Base-by-base conservation (phyloP, 2,329 filamentous ascomycete genomes). In the Lasiodiplodia hormozganensis region DNA sequence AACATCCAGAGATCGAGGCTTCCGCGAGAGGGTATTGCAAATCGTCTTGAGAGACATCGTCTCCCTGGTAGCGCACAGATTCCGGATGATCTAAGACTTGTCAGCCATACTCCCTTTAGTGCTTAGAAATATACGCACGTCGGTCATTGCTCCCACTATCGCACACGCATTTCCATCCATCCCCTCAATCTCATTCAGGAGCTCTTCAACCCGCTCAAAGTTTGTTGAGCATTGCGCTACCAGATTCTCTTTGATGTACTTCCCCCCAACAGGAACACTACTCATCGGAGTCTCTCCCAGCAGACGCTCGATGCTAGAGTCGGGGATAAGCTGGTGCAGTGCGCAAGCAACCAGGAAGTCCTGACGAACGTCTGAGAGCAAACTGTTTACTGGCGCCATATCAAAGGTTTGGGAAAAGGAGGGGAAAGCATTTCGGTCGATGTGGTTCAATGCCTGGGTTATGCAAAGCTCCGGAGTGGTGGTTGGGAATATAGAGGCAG, bases 111-210 rank as follows among this genome's bases (percentile, higher is more conserved):
- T 3, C 47, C 4, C 21, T n/a, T 25, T 4, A 14, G 10, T 23
- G 38, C 16, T 4, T 11, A 14, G n/a, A 12, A 21, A 21, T 4
- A 49, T 23, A 31, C 40, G 38, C 71, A 83, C 80, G 68, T 84
- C 81, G 31, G 81, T 79, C 11, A 85, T 71, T 34, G 94, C 94
- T 70, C 90, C 89, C 62, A 91, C 92, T 21, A 96, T 92, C 2
- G 93, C 93, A 2, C 92, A 93, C 2, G 93, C 93, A 77, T 97
- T 97, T 1, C 95, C 95, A 74, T 97, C 93, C 86, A 96, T 94
- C 62, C 90, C 91, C 68, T 97, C 93, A 28, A 99, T 84, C 74
- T 97, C 93, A 49, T 89, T 87, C 51, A 97, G 88, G 38, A 97
- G 84, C 53, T 89, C 87, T 72, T 94, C 91, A 0, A 92, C 88